Evolutionary conservation across 1,139 yeast genomes (phyloP), one percentile per base, ranked within the genome.

Genomic region (Yamadazyma songkhlaensis): DNA sequence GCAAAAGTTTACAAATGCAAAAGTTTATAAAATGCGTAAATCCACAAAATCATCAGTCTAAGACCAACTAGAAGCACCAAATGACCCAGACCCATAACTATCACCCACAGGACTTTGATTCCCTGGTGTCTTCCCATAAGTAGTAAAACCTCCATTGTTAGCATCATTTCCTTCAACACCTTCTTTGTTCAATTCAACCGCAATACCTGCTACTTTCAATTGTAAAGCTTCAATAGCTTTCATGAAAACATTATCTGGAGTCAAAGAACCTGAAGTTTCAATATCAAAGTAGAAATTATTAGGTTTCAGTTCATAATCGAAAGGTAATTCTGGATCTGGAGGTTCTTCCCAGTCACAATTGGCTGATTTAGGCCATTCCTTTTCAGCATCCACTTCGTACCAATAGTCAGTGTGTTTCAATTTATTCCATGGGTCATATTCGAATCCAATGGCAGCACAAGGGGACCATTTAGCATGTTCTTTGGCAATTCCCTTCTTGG

Each of bases 391-490:
- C 45, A 82, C 94, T 62, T 92, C 98, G 59, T 84, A 88, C 99
- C 99, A 92, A 57, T 78, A 86, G 52, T 89, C 96, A 0, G 98
- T 92, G 59, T 92, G 98, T 55, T 84, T 84, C 51, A 94, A 74
- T 64, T 92, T 94, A 63, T 92, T 92, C 95, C 96, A 92, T n/a
- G 99, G 99, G 57, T 92, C 99, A 56, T 92, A 92, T 63, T 92
- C 99, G 55, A 92, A 92, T 17, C 95, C 97, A 40, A 94, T 77
- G n/a, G 98, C 98, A 0, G 97, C 77, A 50, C 95, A 86, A 2
- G 98, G 97, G 6, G 95, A 84, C 98, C 98, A 92, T 57, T 92
- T 92, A 37, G 98, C 97, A 57, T 92, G 99, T 60, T 92, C 99
- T 60, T 94, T 92, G 31, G 97, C 90, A 44, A 94, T 92, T 31